Base-by-base conservation (phyloP, 192 early-diverging fungal species). In the Obelidium mucronatum region DNA sequence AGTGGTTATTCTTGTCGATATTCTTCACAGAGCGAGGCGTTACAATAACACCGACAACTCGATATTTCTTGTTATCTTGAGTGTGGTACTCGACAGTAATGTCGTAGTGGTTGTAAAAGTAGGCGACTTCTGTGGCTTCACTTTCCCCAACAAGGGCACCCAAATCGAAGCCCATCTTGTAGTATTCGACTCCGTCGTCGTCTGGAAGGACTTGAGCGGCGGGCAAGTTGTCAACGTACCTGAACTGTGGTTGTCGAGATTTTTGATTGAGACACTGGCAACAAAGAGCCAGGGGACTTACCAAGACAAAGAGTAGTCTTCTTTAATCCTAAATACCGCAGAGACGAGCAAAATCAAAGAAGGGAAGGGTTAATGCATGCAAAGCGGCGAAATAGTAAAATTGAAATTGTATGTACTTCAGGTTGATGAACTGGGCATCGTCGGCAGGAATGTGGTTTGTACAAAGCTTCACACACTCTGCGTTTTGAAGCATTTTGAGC, bases 31-130 rank as follows among this genome's bases (percentile, higher is more conserved):
- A 93, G 48, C 65, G 79, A 13, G 96, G 96, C 34, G 77, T 79
- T 3, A 97, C 92, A 11, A 92, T 71, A 3, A 97, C 91, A 40
- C 97, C 96, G 34, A 99, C 96, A 17, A 99, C 93, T 26, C 97
- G 90, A 73, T 89, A 78, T 31, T 77, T 83, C 11, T 90, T 83
- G 34, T 86, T 85, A 24, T 85, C 79, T 52, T 85, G 83, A 13
- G 82, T 77, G 73, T 98, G 96, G 79, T 93, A 95, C 56, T 93
- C 82, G 67, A 98, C 85, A n/a, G 76, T 75, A 69, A 98, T 96
- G 48, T 91, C 88, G 76, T 94, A 96, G 79, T 97, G 95, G 81
- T 96, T 98, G 83, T 97, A 78, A 37, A 98, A 81, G 75, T 78
- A 73, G 3, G 86, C 76, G 19, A 52, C 78, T 28, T 64, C 73